Evolutionary conservation across 192 early-diverging fungal species (phyloP).

Genomic region (Coemansia aciculifera): DNA sequence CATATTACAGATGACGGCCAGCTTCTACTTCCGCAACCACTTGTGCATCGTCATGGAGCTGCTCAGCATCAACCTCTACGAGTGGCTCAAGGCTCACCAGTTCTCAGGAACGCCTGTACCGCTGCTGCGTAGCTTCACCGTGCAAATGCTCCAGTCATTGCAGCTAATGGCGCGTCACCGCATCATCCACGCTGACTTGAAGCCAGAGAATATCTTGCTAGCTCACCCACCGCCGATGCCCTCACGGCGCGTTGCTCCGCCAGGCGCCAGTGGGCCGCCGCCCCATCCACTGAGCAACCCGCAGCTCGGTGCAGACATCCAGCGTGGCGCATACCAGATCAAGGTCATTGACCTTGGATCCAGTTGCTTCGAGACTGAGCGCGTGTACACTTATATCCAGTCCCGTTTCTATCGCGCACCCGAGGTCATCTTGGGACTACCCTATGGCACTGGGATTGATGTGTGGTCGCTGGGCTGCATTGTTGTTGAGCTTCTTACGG

Average conservation of each 20-base stretch:
- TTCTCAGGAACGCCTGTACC: conserved; percentile 73
- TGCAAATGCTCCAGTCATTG: conserved; percentile 84
- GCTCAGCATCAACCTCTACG: conserved; percentile 93
- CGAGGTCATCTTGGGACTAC: conserved; percentile 90
- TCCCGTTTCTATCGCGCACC: conserved; percentile 95
- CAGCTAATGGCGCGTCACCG: conserved; percentile 67
- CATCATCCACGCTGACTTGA: conserved; percentile 96
- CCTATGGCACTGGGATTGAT: conserved; percentile 91
- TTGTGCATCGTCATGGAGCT: conserved; percentile 94
- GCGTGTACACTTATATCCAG: conserved; percentile 98
- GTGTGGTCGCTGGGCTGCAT: conserved; percentile 98
- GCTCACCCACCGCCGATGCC: conserved; percentile 62
- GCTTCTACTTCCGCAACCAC: conserved; percentile 94
- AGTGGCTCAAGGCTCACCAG: conserved; percentile 90
- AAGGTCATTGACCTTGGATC: conserved; percentile 99
- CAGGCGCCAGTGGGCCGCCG: conserved; percentile 23
- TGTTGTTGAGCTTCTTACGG: conserved; percentile 84
- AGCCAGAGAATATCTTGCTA: conserved; percentile 93
- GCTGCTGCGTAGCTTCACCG: conserved; percentile 60
- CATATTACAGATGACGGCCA: conserved; percentile 84
- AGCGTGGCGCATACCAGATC: conserved; percentile 62
- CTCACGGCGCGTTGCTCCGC: conserved; percentile 29
- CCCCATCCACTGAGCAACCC: conserved; percentile 43
- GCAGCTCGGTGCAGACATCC: conserved; percentile 42
- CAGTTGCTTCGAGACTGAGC: conserved; percentile 89